Evolutionary conservation across 2,329 filamentous ascomycete genomes (phyloP).

Genomic region (Paraphaeosphaeria minitans): DNA sequence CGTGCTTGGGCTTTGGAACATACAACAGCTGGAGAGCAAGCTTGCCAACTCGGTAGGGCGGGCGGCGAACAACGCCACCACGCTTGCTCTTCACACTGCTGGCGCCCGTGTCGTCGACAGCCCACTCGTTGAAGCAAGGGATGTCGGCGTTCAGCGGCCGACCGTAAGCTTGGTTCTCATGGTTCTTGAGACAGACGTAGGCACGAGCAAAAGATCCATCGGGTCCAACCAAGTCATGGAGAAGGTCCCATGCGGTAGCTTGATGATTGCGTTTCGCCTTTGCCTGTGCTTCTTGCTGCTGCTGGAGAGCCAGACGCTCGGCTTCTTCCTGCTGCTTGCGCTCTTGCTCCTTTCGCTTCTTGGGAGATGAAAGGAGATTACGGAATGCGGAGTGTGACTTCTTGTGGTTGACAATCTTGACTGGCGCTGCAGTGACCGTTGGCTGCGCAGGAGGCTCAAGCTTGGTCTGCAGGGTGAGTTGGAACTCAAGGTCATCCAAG

Average conservation of each 20-base stretch:
- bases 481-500: constrained; percentile 97
- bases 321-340: constrained; percentile 82
- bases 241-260: constrained; percentile 80
- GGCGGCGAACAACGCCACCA: constrained; percentile 73
- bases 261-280: constrained; percentile 65
- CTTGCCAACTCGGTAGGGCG: constrained; percentile 96
- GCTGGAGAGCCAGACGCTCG: constrained; percentile 64
- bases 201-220: constrained; percentile 94
- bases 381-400: constrained; percentile 78
- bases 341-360: constrained; percentile 95
- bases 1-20: constrained; percentile 86
- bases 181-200: constrained; percentile 92
- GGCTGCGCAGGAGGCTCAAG: constrained; percentile 73
- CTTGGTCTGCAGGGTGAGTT: constrained; percentile 95
- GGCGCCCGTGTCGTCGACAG: constrained; percentile 77
- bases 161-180: constrained; percentile 86
- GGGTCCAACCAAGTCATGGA: constrained; percentile 83
- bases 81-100: constrained; percentile 95
- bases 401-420: constrained; percentile 73
- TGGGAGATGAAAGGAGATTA: constrained; percentile 82
- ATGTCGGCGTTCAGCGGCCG: constrained; percentile 87
- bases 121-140: constrained; percentile 98
- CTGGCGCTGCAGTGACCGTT: constrained; percentile 53
- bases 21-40: constrained; percentile 93
- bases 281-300: constrained; percentile 52